These are phyloP conservation scores for Boechera retrofracta DNA, from an alignment of 345 rosid species.

Conservation along the genomic window DNA sequence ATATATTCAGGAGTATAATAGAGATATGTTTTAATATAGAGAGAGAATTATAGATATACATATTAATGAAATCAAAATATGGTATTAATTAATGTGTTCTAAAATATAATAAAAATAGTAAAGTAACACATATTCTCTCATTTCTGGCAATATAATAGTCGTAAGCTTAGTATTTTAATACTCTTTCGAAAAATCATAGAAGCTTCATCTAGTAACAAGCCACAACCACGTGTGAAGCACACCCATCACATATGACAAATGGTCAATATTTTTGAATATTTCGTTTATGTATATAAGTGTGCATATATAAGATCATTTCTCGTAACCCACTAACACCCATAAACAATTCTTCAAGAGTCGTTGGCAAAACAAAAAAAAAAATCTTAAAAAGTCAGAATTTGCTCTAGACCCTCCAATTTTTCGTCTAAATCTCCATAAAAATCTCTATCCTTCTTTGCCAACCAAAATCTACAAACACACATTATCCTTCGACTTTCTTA, in stretches of 20 bases:
- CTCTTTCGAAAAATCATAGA: conserved; percentile 17
- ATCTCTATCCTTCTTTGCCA: conserved; percentile 32
- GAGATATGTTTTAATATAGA: too few relatives aligned
- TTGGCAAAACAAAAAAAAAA: conserved; percentile 22
- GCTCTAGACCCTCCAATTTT: conserved; percentile 33
- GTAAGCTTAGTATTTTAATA: too few relatives aligned
- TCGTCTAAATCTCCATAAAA: conserved; percentile 38
- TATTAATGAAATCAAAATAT: too few relatives aligned
- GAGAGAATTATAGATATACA: too few relatives aligned
- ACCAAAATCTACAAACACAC: conserved; percentile 36
- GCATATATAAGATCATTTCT: conserved; percentile 24
- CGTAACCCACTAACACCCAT: neutral
- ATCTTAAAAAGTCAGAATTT: conserved; percentile 26
- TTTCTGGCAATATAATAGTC: too few relatives aligned
- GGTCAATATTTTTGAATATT: conserved; percentile 7
- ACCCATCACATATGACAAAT: conserved; percentile 30
- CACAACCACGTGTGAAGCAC: conserved; percentile 43
- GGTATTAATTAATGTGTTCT: too few relatives aligned
- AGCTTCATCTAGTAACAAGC: conserved; percentile 23
- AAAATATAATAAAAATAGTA: too few relatives aligned
- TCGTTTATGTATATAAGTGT: conserved; percentile 24
- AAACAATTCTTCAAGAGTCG: conserved; percentile 38
- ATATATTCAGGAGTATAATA: too few relatives aligned
- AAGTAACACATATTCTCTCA: too few relatives aligned
- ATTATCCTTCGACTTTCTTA: conserved; percentile 34